Evolutionary conservation across 805 yeast genomes (phyloP), one percentile per base, ranked within the genome.

Genomic region (Ogataea ramenticola): DNA sequence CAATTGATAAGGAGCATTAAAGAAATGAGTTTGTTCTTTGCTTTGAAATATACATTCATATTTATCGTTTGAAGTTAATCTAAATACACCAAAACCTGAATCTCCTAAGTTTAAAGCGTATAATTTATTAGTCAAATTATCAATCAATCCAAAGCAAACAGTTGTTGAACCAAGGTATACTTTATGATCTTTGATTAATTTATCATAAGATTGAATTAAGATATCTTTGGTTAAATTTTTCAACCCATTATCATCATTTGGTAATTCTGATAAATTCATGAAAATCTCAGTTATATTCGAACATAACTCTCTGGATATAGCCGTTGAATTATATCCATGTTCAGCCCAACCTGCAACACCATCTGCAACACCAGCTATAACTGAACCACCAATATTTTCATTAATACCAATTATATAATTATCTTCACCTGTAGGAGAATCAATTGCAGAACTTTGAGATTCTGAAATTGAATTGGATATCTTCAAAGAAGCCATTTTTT

Each of bases 261-360:
- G 22, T 43, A 41, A 45, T 41, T 40, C 49, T 51, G 36, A n/a
- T 2, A 52, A 49, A 7, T 50, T 39, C 27, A 62, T 26, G 43
- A 54, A 80, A 17, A 48, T 52, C 2, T 63, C 57, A 17, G 72
- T 70, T 56, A 87, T 70, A 3, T 77, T 68, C 6, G 64, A 64
- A 50, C 96, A 83, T 34, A 91, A 65, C 53, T 86, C 93, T 52
- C 95, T 72, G 35, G 93, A 81, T 47, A 91, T 86, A 8, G 91
- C 91, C 46, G 88, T 76, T 2, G 96, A 86, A 60, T 91, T 96
- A 54, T 79, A 84, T 0, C 97, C 97, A 39, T 86, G 82, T 48
- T 86, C 93, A 1, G 86, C 77, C 97, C 98, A 91, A 3, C 98
- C 98, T 15, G 98, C 98, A 4, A 93, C 98, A 14, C 99, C 99